Base-by-base conservation (phyloP, 768 basidiomycete species). In the Vararia minispora region DNA sequence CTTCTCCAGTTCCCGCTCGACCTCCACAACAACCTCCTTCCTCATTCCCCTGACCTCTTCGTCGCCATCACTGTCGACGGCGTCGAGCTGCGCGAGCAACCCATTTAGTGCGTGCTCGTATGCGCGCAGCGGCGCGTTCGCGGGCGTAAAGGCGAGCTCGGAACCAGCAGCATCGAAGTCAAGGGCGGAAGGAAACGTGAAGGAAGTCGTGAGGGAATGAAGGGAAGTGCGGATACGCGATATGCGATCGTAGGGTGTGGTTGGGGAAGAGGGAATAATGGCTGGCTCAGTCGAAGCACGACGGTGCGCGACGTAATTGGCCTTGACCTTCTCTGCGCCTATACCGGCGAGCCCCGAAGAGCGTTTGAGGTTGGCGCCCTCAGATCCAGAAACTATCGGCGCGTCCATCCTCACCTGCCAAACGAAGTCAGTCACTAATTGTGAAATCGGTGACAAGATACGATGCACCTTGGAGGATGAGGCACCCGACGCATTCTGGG, bases 61-160 rank as follows among this genome's bases (percentile, higher is more conserved):
- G 34, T 74, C 65, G 0, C 82, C 82, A 46, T 65, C 68, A 46
- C 74, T 79, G 48, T 81, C 72, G 16, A 87, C 68, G 0, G 67
- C 73, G 47, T 87, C 84, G 9, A 87, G 69, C 45, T 66, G 65
- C 32, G 70, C 65, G n/a, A 87, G 63, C 10, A 87, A 57, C 28
- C 71, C 71, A 39, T 70, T 70, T 24, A 86, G 64, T 31, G 65
- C 60, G 47, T 85, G 73, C n/a, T 65, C 59, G 55, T 84, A 78
- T 11, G 59, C 64, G 55, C 78, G 76, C 16, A 85, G 56, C 0
- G 69, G 55, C 14, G 68, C 74, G 53, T 87, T 86, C 30, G 52
- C 61, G 1, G 68, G 57, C 6, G 76, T 75, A 59, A 68, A 87
- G 3, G 75, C 72, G 25, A 87, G 68, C 51, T 69, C 41, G 27